Evolutionary conservation across 495 filamentous ascomycete species (phyloP), one percentile per base, ranked within the genome.

Genomic region (Extremus antarcticus): DNA sequence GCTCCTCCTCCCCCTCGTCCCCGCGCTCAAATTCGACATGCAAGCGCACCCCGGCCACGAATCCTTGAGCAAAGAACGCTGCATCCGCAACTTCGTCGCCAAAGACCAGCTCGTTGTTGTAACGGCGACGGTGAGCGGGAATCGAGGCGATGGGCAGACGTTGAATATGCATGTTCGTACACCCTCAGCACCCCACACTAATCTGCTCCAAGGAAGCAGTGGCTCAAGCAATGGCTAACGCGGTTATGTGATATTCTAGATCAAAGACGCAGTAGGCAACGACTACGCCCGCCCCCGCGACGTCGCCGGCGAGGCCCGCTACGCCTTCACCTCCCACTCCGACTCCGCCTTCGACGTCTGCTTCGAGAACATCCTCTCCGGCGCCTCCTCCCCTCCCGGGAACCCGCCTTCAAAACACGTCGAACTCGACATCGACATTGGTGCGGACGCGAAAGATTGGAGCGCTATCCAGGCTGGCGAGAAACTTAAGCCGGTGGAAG

Each of bases 381-480:
- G 16, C 10, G n/a, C 17, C 45, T 38, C 35, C 52, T 32, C n/a
- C 46, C 55, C 64, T 74, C 69, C 71, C 43, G 67, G 75, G 47
- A n/a, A n/a, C n/a, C 82, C 84, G 69, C 85, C 85, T 46, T 25
- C 38, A 0, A 88, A 91, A 46, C 76, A 85, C 66, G 76, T 98
- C 62, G 92, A 97, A 71, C 88, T 98, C 62, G 92, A 98, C 67
- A 88, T 98, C 74, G 92, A 98, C 68, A 97, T 98, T 64, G 92
- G 92, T 57, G 92, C 92, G 72, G 92, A 98, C 65, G 92, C 92
- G 53, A 91, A 92, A 69, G 92, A 98, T 75, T 98, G 92, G 92
- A 88, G 85, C 51, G 90, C 87, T 60, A 90, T 97, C 66, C 94
- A 97, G 72, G 87, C 86, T 48, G 83, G 84, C 61, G 92, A 98